These are phyloP conservation scores for Backusella macrospora DNA, from an alignment of 192 early-diverging fungal species.

Conservation along the genomic window DNA sequence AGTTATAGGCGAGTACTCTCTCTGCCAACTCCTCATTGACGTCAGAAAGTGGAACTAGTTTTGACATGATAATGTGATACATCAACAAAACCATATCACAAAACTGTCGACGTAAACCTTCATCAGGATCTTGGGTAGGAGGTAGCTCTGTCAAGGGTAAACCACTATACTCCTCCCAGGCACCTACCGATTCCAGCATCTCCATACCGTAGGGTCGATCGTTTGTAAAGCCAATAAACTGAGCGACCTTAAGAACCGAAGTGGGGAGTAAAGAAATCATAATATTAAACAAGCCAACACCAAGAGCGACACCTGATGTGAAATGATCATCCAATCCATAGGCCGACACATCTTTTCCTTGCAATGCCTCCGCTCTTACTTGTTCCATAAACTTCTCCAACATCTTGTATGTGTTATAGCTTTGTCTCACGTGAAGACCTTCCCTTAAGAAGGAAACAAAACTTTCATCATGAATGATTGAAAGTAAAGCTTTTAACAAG, in stretches of 20 bases:
- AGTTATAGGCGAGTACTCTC: conserved; percentile 54
- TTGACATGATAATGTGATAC: conserved; percentile 80
- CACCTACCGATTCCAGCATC: conserved; percentile 69
- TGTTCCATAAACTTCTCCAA: conserved; percentile 54
- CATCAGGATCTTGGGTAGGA: conserved; percentile 43
- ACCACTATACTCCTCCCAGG: conserved; percentile 58
- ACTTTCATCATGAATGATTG: conserved; percentile 75
- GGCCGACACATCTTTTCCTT: conserved; percentile 46
- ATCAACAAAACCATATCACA: conserved; percentile 66
- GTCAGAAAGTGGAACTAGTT: conserved; percentile 67
- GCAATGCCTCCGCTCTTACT: conserved; percentile 51
- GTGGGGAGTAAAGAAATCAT: conserved; percentile 77
- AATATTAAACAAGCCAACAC: conserved; percentile 79
- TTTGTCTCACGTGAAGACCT: conserved; percentile 71
- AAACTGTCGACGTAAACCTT: conserved; percentile 77
- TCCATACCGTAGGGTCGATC: conserved; percentile 77
- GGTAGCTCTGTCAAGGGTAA: conserved; percentile 38
- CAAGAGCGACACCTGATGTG: conserved; percentile 77
- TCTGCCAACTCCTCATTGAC: conserved; percentile 67
- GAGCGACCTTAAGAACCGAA: conserved; percentile 71
- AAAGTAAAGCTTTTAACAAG: conserved; percentile 73
- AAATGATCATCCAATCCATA: conserved; percentile 80
- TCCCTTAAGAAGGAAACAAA: conserved; percentile 76
- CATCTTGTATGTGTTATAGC: conserved; percentile 67
- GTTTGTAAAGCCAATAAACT: conserved; percentile 82